Base-by-base conservation (phyloP, 176 grass and related monocot species). In the Triticum dicoccoides region DNA sequence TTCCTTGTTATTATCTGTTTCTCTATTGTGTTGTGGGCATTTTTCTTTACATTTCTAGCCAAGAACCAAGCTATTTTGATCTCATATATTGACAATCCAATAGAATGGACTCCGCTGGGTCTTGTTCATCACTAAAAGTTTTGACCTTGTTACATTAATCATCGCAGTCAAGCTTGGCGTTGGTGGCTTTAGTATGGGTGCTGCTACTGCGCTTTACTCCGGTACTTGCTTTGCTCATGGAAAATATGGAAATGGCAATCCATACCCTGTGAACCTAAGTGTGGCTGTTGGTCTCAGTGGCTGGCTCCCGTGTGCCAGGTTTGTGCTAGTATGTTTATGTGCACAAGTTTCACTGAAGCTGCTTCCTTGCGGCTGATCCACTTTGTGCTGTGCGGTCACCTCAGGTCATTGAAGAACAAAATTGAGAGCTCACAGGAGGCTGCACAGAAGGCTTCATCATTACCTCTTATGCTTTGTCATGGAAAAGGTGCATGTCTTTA, bases 101-200 rank as follows among this genome's bases (percentile, higher is more conserved):
- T 34, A 76, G 7, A 41, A 17, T 11, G 58, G 37, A 69, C 29
- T 17, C 2, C 61, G 5, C 11, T 81, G 2, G 32, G 15, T 56
- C 81, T 78, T 14, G 79, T 83, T 65, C 81, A 65, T 70, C 71
- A 80, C 49, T 27, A 61, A 64, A 70, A 42, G 21, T 24, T 80
- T 84, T 88, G 13, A 11, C 76, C 20, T 51, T 69, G 44, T 77
- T 59, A 20, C 64, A 52, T 65, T 23, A 34, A 71, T 80, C 15
- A 84, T 90, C 78, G 18, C 89, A 99, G 97, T 99, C 74, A 96
- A 96, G 84, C 82, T 99, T 83, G 97, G 94, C 21, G 78, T 99
- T 69, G 97, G 97, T 69, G 97, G 97, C 61, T 99, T 99, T 85
- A 99, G 97, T 76, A 99, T 99, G 97, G 97, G 97, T 37, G 94